Conservation (phyloP, 2,329 filamentous ascomycete genomes). For the Cercospora sp. region DNA sequence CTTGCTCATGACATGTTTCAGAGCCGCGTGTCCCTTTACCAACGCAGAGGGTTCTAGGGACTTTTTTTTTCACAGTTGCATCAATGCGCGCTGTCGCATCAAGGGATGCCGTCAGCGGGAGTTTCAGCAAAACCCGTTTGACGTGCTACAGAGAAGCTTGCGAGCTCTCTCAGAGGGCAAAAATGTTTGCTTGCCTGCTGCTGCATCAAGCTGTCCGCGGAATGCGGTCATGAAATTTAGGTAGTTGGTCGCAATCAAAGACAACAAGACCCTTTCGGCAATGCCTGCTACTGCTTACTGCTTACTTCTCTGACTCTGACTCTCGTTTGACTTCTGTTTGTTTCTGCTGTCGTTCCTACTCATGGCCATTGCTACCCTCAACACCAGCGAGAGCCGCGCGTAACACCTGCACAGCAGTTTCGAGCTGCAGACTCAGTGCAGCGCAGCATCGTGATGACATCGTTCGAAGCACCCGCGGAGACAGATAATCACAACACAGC, state of each 20-base stretch:
- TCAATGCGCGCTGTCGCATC: background rate
- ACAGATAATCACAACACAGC: background rate
- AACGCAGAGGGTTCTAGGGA: background rate
- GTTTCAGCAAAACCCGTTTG: background rate
- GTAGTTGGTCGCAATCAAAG: background rate
- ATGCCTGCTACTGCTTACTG: background rate
- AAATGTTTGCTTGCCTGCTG: background rate
- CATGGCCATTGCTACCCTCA: background rate
- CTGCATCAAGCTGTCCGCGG: background rate
- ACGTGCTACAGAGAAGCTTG: background rate
- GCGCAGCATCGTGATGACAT: slow-evolving; percentile 1
- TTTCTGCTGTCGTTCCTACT: background rate
- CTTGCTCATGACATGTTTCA: slow-evolving; percentile 10
- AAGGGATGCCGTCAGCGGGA: background rate
- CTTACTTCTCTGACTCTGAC: background rate
- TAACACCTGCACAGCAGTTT: background rate
- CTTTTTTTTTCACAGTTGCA: background rate
- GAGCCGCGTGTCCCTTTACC: slow-evolving; percentile 8
- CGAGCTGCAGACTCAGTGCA: background rate
- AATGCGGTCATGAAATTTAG: background rate
- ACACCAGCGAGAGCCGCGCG: background rate
- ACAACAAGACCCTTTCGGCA: background rate
- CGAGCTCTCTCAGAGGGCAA: background rate
- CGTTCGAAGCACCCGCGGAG: background rate
- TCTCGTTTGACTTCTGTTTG: slow-evolving; percentile 1